Conservation (phyloP, 306 rosid genomes). For the Cucurbita pepo region DNA sequence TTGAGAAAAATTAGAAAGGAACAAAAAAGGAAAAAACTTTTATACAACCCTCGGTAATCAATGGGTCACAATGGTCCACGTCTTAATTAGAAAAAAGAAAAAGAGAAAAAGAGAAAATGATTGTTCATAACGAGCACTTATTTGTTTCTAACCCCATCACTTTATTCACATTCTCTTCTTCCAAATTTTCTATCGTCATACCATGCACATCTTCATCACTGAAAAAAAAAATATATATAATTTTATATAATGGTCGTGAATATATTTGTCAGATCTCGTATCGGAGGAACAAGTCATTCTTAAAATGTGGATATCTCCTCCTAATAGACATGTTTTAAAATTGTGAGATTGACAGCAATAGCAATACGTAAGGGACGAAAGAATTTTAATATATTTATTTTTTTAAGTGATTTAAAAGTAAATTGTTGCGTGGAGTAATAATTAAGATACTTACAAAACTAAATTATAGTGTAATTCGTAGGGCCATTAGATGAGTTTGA, state of each 20-base stretch:
- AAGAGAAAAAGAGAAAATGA: neutral
- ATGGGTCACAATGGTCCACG: neutral
- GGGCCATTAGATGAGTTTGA: constrained; percentile 1
- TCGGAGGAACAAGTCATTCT: too few species aligned
- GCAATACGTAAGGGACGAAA: too few species aligned
- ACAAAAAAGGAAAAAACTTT: neutral
- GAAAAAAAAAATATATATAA: too few species aligned
- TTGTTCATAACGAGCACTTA: neutral
- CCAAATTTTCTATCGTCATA: neutral
- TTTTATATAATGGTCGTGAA: too few species aligned
- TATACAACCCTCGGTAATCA: neutral
- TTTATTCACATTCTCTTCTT: neutral
- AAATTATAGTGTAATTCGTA: neutral
- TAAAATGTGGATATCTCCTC: too few species aligned
- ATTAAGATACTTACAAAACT: neutral
- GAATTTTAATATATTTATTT: too few species aligned
- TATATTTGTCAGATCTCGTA: too few species aligned
- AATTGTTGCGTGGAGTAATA: neutral
- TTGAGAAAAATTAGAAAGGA: neutral
- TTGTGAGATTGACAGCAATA: accelerated
- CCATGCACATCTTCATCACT: neutral
- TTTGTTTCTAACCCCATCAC: neutral
- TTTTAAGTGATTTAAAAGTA: too few species aligned
- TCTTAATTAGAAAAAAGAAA: neutral
- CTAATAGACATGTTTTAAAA: too few species aligned